phyloP scores from a whole-genome alignment of 805 yeast species.

The Cyberlindnera mycetangii region DNA sequence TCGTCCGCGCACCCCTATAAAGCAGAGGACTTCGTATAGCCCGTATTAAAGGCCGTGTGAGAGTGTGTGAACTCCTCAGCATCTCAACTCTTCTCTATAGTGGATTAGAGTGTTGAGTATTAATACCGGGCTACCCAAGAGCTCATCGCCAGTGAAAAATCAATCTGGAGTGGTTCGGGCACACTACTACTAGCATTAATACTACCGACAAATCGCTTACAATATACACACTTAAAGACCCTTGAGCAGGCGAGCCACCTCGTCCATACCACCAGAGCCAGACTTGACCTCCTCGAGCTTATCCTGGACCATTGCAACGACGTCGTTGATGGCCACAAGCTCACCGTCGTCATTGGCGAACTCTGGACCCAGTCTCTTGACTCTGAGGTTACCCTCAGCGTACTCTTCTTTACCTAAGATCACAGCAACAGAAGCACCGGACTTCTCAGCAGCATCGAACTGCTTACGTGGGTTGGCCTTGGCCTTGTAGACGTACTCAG shows the following conservation, averaged over 20 bases:
- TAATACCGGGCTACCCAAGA: no score
- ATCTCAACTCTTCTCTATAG: no score
- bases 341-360: conserved; percentile 87
- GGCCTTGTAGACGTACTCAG: conserved; percentile 88
- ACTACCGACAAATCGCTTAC: no score
- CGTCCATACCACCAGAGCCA: conserved; percentile 52
- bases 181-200: no score
- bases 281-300: conserved; percentile 47
- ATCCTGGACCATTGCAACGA: conserved; percentile 50
- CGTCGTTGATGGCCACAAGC: conserved; percentile 57
- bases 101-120: no score
- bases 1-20: conserved; percentile 1
- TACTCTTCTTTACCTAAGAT: conserved; percentile 95
- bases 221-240: conserved; percentile 9
- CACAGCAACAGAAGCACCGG: conserved; percentile 87
- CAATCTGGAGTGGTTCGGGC: no score
- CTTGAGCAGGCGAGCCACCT: conserved; percentile 57
- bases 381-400: conserved; percentile 71
- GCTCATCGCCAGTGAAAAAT: no score
- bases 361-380: conserved; percentile 87
- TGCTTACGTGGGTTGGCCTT: conserved; percentile 95
- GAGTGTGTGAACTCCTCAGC: not conserved
- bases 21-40: not conserved
- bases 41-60: not conserved
- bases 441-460: conserved; percentile 95